Base-by-base conservation (phyloP, 1,284 basidiomycete species). In the Phellinidium pouzarii region DNA sequence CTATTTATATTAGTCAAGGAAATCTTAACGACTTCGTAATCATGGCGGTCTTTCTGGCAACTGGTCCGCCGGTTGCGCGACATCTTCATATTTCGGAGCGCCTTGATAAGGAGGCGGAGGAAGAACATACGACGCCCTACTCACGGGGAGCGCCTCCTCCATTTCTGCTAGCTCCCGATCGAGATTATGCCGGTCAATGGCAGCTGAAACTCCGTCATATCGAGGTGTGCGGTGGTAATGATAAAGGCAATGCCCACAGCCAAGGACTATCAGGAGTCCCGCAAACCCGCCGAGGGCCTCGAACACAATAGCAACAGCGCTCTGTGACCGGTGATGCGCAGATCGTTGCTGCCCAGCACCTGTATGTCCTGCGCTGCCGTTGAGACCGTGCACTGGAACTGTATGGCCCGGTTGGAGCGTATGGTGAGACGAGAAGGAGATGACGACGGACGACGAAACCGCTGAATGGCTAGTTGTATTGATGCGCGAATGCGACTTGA, bases 151-250 rank as follows among this genome's bases (percentile, higher is more conserved):
- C n/a, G 44, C 38, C 38, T 48, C 44, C 59, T 63, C 69, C 48
- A 72, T 60, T 60, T 77, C 72, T 55, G 70, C 72, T 61, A 80
- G 69, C 64, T 80, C 79, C 45, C 68, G 64, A 49, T 79, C 71
- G n/a, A 82, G 66, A 29, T 69, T 68, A 58, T 78, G 71, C 42
- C 78, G 66, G 38, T 70, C 66, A 17, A 76, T 58, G 26, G 73
- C 60, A 12, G 64, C 68, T 2, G 67, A 67, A 36, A 76, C 69
- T 19, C 76, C 70, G 60, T 77, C 75, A 11, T 64, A 73, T 17
- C 60, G 53, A 0, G 79, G 79, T 11, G 72, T 74, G 55, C 66
- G 70, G 43, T 60, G 62, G 62, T 74, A 79, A 46, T 64, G 71
- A 58, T 70, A 67, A 44, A 66, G 58, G 56, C 73, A 78, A 22